These are phyloP conservation scores for Acacia melanoxylon DNA, from an alignment of 306 rosid genomes.

Conservation along the genomic window DNA sequence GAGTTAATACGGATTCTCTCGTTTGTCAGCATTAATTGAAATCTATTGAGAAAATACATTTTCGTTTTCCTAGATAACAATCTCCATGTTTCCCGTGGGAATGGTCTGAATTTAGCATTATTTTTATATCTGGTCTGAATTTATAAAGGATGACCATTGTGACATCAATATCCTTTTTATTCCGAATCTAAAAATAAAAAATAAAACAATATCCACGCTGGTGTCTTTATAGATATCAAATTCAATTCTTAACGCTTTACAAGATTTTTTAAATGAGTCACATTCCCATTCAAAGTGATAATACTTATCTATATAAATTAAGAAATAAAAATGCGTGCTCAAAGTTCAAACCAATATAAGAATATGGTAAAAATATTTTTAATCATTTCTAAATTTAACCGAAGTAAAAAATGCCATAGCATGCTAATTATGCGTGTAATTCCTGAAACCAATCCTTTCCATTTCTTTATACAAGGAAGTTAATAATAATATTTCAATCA, in stretches of 20 bases:
- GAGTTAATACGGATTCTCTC: not conserved
- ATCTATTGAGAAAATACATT: not conserved
- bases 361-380: not conserved
- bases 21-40: not conserved
- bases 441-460: not conserved
- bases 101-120: not conserved
- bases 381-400: not conserved
- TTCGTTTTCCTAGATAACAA: not conserved
- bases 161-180: no score
- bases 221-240: no score
- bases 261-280: not conserved
- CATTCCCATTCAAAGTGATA: not conserved
- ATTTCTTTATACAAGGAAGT: not conserved
- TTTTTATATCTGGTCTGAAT: not conserved
- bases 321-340: not conserved
- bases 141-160: not conserved
- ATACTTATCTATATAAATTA: not conserved
- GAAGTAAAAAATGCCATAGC: not conserved
- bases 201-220: no score
- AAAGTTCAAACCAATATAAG: not conserved
- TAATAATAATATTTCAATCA: not conserved
- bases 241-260: not conserved
- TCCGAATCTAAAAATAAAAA: no score
- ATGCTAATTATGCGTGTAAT: slow-evolving; percentile 2
- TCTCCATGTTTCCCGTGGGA: not conserved